These are phyloP conservation scores for Colletotrichum eremochloae DNA, from an alignment of 2,329 filamentous ascomycete genomes.

Conservation along the genomic window DNA sequence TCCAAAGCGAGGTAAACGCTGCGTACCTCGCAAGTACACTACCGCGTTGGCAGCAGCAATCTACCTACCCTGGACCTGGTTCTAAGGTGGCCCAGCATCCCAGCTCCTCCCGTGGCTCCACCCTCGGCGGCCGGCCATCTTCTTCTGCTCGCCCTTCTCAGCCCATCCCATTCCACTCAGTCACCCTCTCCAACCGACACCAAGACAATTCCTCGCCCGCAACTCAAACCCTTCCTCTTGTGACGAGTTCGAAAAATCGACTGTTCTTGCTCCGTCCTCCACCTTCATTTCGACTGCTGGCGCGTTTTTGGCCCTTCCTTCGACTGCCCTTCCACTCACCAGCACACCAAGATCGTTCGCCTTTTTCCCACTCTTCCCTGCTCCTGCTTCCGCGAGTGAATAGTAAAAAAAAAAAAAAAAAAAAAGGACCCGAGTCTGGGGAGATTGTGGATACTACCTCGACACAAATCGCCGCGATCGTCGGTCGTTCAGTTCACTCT, in stretches of 20 bases:
- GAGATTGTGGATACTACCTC: conserved; percentile 21
- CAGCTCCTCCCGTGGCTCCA: conserved; percentile 41
- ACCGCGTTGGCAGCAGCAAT: conserved; percentile 17
- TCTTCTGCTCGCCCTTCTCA: conserved; percentile 41
- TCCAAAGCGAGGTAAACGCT: conserved; percentile 12
- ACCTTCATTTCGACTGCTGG: conserved; percentile 19
- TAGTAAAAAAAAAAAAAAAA: conserved; percentile 11
- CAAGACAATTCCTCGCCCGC: conserved; percentile 14
- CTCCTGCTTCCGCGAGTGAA: conserved; percentile 4
- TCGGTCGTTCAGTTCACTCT: conserved; percentile 5
- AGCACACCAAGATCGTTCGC: neutral
- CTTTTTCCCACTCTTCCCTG: neutral
- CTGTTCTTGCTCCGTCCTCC: neutral
- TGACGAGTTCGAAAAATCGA: conserved; percentile 12
- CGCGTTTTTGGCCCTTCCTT: neutral
- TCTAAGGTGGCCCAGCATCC: conserved; percentile 29
- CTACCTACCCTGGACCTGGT: conserved; percentile 37
- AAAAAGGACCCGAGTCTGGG: neutral
- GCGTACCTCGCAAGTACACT: conserved; percentile 36
- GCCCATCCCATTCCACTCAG: conserved; percentile 30
- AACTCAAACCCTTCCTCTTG: conserved; percentile 10
- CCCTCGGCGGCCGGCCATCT: conserved; percentile 34
- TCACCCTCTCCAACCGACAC: conserved; percentile 34
- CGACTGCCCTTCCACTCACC: neutral
- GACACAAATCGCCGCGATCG: conserved; percentile 8